Conservation (phyloP, 352 stramenopile species). For the Phytophthora pini region DNA sequence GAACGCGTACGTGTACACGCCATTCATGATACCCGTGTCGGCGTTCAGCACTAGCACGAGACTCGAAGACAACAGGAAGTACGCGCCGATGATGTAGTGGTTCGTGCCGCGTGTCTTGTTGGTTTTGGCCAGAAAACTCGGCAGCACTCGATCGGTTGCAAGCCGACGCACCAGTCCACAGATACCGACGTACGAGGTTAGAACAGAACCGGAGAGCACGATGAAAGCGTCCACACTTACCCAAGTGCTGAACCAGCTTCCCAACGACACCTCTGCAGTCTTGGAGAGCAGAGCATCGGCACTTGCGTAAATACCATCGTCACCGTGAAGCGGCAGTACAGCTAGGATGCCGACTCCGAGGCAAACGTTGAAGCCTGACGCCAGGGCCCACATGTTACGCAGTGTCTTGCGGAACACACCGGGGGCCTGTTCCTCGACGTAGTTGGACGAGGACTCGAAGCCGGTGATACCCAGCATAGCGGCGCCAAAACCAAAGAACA, state of each 20-base stretch:
- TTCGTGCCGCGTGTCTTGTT: constrained; percentile 71
- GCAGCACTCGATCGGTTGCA: constrained; percentile 67
- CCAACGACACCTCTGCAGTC: constrained; percentile 44
- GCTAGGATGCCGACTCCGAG: constrained; percentile 61
- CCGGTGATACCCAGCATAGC: constrained; percentile 88
- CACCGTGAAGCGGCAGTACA: constrained; percentile 62
- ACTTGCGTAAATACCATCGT: constrained; percentile 56
- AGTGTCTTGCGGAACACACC: constrained; percentile 77
- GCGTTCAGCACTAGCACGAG: constrained; percentile 72
- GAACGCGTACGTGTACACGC: constrained; percentile 89
- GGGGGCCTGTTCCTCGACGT: constrained; percentile 83
- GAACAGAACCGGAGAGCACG: constrained; percentile 79
- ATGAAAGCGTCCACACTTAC: constrained; percentile 86
- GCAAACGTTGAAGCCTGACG: constrained; percentile 51
- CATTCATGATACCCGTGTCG: constrained; percentile 65
- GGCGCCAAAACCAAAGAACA: constrained; percentile 75
- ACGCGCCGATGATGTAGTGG: constrained; percentile 76
- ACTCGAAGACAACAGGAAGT: constrained; percentile 67
- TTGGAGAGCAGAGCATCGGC: constrained; percentile 65
- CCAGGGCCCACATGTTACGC: constrained; percentile 76
- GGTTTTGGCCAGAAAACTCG: constrained; percentile 46
- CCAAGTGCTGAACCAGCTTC: constrained; percentile 45
- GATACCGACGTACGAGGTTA: constrained; percentile 87
- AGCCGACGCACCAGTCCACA: constrained; percentile 75
- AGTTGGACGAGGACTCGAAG: constrained; percentile 88